phyloP scores from a whole-genome alignment of 192 early-diverging fungal genomes.

The Paraglomus occultum region DNA sequence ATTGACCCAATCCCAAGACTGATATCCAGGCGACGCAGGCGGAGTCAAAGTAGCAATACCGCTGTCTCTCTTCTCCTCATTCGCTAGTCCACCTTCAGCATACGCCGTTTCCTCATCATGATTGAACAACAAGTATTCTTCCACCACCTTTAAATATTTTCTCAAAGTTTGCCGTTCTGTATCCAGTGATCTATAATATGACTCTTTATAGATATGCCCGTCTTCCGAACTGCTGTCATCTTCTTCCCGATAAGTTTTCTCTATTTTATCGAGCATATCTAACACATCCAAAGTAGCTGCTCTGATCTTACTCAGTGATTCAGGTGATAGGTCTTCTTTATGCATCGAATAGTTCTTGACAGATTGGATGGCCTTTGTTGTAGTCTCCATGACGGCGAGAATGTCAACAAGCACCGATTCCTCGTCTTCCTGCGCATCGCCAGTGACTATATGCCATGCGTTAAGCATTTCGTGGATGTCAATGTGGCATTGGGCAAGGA shows the following conservation, averaged over 20 bases:
- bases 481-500: slow-evolving; percentile 41
- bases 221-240: slow-evolving; percentile 38
- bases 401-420: slow-evolving; percentile 41
- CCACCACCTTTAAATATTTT: slow-evolving; percentile 46
- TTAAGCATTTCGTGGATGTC: slow-evolving; percentile 52
- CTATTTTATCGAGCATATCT: slow-evolving; percentile 49
- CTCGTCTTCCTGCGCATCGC: slow-evolving; percentile 30
- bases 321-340: slow-evolving; percentile 42
- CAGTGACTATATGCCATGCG: slow-evolving; percentile 38
- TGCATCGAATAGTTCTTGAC: slow-evolving; percentile 54
- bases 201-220: slow-evolving; percentile 49
- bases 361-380: slow-evolving; percentile 50
- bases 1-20: slow-evolving; percentile 36
- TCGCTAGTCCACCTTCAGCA: background rate
- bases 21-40: slow-evolving; percentile 7
- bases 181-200: slow-evolving; percentile 44
- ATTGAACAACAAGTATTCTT: slow-evolving; percentile 39
- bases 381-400: slow-evolving; percentile 45
- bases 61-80: slow-evolving; percentile 4
- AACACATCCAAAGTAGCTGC: slow-evolving; percentile 45
- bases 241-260: slow-evolving; percentile 40
- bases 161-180: slow-evolving; percentile 44
- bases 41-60: background rate
- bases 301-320: slow-evolving; percentile 41
- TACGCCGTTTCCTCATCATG: slow-evolving; percentile 19